Evolutionary conservation across 78 protist genomes (phyloP).

Genomic region (Isochrysis galbana): DNA sequence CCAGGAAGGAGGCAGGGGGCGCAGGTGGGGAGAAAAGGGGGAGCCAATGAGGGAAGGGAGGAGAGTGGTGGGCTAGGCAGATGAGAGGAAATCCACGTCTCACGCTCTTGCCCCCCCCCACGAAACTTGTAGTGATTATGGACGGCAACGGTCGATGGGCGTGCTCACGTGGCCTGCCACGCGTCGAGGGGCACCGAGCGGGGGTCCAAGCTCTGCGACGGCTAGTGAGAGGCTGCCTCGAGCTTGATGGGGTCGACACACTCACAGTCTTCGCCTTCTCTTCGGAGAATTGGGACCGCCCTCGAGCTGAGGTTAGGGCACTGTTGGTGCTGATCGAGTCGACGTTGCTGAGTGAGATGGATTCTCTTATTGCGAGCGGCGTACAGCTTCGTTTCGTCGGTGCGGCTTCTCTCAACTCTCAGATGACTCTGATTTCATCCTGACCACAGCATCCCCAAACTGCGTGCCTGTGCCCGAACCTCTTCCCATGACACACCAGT

Average conservation of each 20-base stretch:
- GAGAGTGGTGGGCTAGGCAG: no score
- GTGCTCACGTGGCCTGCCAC: background rate
- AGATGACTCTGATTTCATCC: no score
- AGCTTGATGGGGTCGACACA: background rate
- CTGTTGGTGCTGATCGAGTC: background rate
- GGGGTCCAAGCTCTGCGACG: background rate
- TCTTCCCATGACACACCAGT: no score
- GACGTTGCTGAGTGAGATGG: background rate
- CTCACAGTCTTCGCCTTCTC: constrained; percentile 20
- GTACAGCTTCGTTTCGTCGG: background rate
- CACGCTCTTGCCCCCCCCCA: no score
- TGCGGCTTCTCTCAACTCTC: no score
- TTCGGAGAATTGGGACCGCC: background rate
- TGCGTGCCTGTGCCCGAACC: no score
- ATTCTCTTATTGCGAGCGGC: background rate
- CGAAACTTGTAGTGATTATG: background rate
- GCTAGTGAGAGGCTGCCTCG: background rate
- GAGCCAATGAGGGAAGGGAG: no score
- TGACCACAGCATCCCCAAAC: no score
- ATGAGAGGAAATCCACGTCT: no score
- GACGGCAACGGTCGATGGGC: constrained; percentile 15
- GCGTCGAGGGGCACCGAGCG: background rate
- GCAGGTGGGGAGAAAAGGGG: no score
- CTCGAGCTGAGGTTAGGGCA: background rate
- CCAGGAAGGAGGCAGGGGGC: no score